Base-by-base conservation (phyloP, 73 alveolate genomes). In the Uronychia setigera region DNA sequence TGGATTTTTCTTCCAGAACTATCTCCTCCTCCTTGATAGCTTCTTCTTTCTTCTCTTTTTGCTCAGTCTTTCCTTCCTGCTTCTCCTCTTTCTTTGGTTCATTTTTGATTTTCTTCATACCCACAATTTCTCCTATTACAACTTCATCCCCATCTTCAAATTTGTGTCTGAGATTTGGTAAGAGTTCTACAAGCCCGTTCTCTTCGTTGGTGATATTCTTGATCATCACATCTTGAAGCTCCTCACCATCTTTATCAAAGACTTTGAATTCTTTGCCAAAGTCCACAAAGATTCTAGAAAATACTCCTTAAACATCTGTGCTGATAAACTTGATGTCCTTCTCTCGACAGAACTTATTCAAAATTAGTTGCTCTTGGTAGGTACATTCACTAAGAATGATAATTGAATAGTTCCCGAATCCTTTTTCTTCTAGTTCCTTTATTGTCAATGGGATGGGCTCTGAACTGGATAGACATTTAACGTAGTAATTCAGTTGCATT, bases 231-330 rank as follows among this genome's bases (percentile, higher is more conserved):
- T 96, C 99, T 85, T 94, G 90, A 28, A 87, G 91, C 58, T 93
- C 95, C 87, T 97, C 99, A 33, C 99, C 99, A 83, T 95, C 94
- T 81, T 92, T 93, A 88, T 97, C 99, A 26, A 93, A 67, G 31
- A 96, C 96, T 74, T 78, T 93, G 79, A 96, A 97, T 75, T 91
- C 75, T n/a, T 92, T 85, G 1, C 99, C 99, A 83, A 97, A 97
- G 78, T 97, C 99, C 90, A 90, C 96, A 32, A 97, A 92, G 30
- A 96, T 84, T 67, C 99, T 89, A 33, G 98, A 93, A 82, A 88
- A 94, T 32, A 95, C 96, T 25, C 99, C 99, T 83, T 81, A 88
- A 31, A 95, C 98, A 88, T 97, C 97, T 78, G 97, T 90, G 14
- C 80, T 31, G 32, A 97, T 96, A 59, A 97, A 92, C 83, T 93